Base-by-base conservation (phyloP, 2,329 filamentous ascomycete species). In the Cordyceps farinosa region DNA sequence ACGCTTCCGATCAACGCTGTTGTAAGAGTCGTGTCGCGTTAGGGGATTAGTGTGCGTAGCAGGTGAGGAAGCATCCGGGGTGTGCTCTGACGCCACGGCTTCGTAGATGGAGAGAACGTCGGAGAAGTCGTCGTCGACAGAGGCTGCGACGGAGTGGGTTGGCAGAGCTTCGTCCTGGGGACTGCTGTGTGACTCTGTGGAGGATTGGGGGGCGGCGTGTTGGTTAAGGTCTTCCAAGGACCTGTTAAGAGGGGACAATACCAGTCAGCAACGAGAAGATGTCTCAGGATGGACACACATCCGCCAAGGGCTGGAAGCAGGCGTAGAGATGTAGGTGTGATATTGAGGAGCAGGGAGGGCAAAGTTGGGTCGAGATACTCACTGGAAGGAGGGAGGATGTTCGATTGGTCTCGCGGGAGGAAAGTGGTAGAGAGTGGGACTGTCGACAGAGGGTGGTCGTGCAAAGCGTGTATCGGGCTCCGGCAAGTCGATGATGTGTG, bases 361-460 rank as follows among this genome's bases (percentile, higher is more conserved):
- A 8, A 29, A 30, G 42, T 48, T 50, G 58, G 58, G 15, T 42
- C 36, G 38, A 27, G 45, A 58, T 36, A 62, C 63, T 64, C 29
- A 64, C 63, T 64, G 57, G 53, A 62, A 58, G 42, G 53, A 30
- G 47, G 58, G 51, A 9, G 62, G 30, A 3, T 30, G 45, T 10
- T 54, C 40, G 52, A 44, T n/a, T 63, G 66, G 66, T 22, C 36
- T 32, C 36, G 53, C 57, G 81, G 80, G 36, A 17, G 57, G 40
- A 69, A 84, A 86, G 69, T 86, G 83, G 80, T 87, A 87, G 55
- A 87, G 75, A 38, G 84, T 87, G 65, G 84, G 85, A 71, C 84
- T 87, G 72, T 87, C 84, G 61, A 86, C 72, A 15, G 84, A 82
- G 68, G 75, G 82, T 38, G 82, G 80, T 65, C 84, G 79, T n/a